A percentile compares a stretch with the other conserved stretches of the same genome.
Conservation (phyloP, 106 monocot genomes). For the Dendrobium catenatum region DNA sequence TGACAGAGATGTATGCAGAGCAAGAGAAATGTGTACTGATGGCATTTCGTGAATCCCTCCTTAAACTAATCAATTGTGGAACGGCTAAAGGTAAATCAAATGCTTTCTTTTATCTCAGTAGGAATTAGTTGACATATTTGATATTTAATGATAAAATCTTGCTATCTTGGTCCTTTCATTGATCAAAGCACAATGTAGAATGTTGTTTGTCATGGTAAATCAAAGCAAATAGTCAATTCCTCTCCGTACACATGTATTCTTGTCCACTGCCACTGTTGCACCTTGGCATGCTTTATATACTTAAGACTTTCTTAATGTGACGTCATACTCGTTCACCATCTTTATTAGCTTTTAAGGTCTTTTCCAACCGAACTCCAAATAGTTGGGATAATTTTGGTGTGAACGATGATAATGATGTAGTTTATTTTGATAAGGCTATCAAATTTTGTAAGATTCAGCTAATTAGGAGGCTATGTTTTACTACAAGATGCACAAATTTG, state of each 20-base stretch:
- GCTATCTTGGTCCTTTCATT: neutral
- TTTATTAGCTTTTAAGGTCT: neutral
- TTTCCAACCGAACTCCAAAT: too few species aligned
- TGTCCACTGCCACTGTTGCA: neutral
- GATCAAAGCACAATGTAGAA: neutral
- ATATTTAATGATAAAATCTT: neutral
- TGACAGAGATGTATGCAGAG: conserved; percentile 63
- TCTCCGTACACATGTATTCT: neutral
- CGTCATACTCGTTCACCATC: neutral
- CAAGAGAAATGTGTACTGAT: conserved; percentile 79
- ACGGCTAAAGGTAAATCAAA: conserved; percentile 67
- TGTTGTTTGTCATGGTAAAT: neutral
- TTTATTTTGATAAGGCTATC: too few species aligned
- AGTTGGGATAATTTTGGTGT: too few species aligned
- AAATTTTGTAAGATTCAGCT: too few species aligned
- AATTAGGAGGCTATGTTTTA: too few species aligned
- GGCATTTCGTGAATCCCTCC: conserved; percentile 74
- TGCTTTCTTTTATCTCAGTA: neutral
- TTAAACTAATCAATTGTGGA: conserved; percentile 62
- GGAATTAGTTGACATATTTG: neutral
- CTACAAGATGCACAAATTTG: too few species aligned
- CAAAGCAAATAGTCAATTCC: neutral
- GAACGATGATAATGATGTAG: too few species aligned
- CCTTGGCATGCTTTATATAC: neutral
- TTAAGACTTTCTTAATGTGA: neutral